Conservation (phyloP, 257 asterid species). For the Echium plantagineum region DNA sequence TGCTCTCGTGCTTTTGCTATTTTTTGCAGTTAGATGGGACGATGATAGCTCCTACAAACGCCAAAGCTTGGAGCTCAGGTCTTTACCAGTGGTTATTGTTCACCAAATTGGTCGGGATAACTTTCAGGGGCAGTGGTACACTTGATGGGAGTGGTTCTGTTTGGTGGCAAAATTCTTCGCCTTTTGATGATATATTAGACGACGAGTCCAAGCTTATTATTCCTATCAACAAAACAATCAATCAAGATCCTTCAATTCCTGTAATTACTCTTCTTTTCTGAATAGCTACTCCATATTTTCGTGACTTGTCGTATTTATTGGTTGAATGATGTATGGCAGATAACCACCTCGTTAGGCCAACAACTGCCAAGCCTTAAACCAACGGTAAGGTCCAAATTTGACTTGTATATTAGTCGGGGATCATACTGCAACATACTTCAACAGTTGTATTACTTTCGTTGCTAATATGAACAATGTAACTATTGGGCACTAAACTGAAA, state of each 20-base stretch:
- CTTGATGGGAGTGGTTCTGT: slow-evolving; percentile 81
- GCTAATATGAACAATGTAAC: no score
- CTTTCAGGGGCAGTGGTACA: slow-evolving; percentile 61
- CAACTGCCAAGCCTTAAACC: slow-evolving; percentile 75
- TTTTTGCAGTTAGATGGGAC: slow-evolving; percentile 71
- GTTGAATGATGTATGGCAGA: slow-evolving; percentile 18
- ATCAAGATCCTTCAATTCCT: slow-evolving; percentile 29
- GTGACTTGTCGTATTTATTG: neutral
- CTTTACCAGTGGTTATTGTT: slow-evolving; percentile 73
- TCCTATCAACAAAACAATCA: slow-evolving; percentile 41
- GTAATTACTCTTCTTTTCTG: slow-evolving; percentile 13
- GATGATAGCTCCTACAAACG: slow-evolving; percentile 64
- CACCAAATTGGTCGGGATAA: slow-evolving; percentile 76
- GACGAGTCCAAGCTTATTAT: slow-evolving; percentile 54
- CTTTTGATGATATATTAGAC: slow-evolving; percentile 54
- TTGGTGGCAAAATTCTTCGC: slow-evolving; percentile 69
- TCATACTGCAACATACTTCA: no score
- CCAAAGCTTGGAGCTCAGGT: slow-evolving; percentile 82
- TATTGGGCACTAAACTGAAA: no score
- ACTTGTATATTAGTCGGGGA: no score
- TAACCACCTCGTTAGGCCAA: slow-evolving; percentile 30
- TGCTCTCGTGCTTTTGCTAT: no score
- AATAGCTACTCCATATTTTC: neutral
- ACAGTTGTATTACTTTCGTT: no score
- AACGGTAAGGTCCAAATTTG: slow-evolving; percentile 83